A percentile compares a stretch with the other conserved stretches of the same genome.
These are phyloP conservation scores for Alnus rubra DNA, from an alignment of 306 rosid species.

Conservation along the genomic window DNA sequence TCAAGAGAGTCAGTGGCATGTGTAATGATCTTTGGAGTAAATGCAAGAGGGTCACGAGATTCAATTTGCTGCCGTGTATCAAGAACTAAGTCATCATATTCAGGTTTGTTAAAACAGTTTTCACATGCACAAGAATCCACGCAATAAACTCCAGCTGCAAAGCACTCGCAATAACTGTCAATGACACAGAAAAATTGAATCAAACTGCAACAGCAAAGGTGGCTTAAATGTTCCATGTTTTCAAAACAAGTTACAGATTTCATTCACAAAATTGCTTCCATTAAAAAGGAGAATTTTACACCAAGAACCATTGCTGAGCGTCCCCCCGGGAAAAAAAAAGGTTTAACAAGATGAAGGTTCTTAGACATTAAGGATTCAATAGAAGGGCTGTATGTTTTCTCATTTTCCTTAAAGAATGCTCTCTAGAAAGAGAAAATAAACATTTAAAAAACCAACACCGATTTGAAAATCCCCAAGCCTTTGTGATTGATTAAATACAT, in stretches of 20 bases:
- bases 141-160: conserved; percentile 29
- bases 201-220: background rate
- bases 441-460: background rate
- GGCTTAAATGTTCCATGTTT: background rate
- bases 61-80: conserved; percentile 10
- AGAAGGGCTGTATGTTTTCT: too few relatives aligned
- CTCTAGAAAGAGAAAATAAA: background rate
- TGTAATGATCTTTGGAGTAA: conserved; percentile 29
- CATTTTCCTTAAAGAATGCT: background rate
- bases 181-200: conserved; percentile 17
- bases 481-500: background rate
- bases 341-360: background rate
- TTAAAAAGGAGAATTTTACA: background rate
- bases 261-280: background rate
- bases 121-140: conserved; percentile 30
- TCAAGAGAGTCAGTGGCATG: conserved; percentile 16
- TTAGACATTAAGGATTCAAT: background rate
- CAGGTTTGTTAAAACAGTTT: conserved; percentile 27
- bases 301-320: too few relatives aligned
- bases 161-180: conserved; percentile 46
- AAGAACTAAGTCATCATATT: conserved; percentile 20
- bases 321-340: too few relatives aligned
- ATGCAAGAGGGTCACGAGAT: conserved; percentile 38
- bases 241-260: background rate
- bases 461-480: background rate